Base-by-base conservation (phyloP, 2,329 filamentous ascomycete genomes). In the Lasiodiplodia hormozganensis region DNA sequence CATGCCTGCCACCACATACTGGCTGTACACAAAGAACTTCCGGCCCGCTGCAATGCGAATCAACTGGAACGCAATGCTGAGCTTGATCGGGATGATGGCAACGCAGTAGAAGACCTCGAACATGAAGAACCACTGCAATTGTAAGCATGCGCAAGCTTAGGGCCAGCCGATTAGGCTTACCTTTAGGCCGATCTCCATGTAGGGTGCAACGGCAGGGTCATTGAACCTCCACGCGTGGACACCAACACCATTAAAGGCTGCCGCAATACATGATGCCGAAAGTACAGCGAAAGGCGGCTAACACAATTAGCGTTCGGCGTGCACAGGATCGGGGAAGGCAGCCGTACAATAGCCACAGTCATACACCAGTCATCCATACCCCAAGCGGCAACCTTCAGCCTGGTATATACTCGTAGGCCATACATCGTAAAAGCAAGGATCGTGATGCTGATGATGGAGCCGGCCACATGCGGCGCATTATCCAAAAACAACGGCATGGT, bases 51-150 rank as follows among this genome's bases (percentile, higher is more conserved):
- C 78, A 43, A 79, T 76, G 10, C 77, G 76, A 49, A 77, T 74
- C 62, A 79, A 70, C 75, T 77, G 78, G 65, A 79, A 74, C 0
- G 76, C 74, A 34, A 80, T 79, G 69, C 74, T 76, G n/a, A 79
- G 71, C 70, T 80, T 80, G 69, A 79, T 74, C 7, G 76, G 75
- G 12, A 80, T 77, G 62, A 79, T 75, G 8, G 77, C 71, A 4
- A 75, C 71, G 71, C 78, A 79, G 66, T 77, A 80, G 66, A 79
- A 78, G 60, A 78, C 70, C 62, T 79, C 75, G 58, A 77, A 80
- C 69, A 79, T 72, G 68, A 79, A 79, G 72, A 79, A 79, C 71
- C 74, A 79, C 77, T 78, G 49, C 8, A 1, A 2, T 21, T n/a
- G 56, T 73, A 43, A 28, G 7, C 23, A 23, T 21, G 23, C 25